Conservation (phyloP, 441 rosid species). For the Populus hybrid region DNA sequence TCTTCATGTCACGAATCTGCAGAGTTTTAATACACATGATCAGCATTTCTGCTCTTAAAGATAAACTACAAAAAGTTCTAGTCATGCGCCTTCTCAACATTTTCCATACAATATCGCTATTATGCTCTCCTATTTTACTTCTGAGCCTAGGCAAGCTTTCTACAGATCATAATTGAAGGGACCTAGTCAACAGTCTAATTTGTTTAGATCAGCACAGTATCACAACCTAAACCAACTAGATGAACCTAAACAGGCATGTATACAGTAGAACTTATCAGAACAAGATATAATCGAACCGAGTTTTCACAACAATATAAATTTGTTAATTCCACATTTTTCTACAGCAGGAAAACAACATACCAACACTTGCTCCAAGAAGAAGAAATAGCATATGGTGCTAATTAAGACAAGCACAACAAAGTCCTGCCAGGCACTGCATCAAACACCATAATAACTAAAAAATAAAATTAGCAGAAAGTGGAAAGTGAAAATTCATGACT, state of each 20-base stretch:
- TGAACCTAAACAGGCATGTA: neutral
- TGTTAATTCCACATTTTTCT: neutral
- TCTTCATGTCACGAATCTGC: slow-evolving; percentile 61
- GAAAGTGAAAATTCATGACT: neutral
- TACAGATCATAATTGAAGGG: neutral
- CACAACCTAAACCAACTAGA: neutral
- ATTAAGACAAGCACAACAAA: slow-evolving; percentile 87
- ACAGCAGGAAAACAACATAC: slow-evolving; percentile 42
- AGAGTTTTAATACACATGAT: slow-evolving; percentile 16
- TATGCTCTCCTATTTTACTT: neutral
- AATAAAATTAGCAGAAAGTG: slow-evolving; percentile 14
- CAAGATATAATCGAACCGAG: neutral
- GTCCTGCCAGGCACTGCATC: slow-evolving; percentile 95
- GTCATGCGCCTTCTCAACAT: neutral
- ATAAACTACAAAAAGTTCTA: neutral
- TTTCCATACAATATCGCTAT: neutral
- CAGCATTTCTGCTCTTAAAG: slow-evolving; percentile 1
- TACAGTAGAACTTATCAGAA: neutral
- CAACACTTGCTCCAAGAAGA: slow-evolving; percentile 94
- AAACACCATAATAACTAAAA: neutral
- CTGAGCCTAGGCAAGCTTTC: neutral
- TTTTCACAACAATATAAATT: neutral
- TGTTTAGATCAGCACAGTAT: neutral
- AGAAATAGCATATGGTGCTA: slow-evolving; percentile 92
- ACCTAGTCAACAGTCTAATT: neutral